These are phyloP conservation scores for Abrus pulchellus DNA, from an alignment of 306 rosid genomes.

Conservation along the genomic window DNA sequence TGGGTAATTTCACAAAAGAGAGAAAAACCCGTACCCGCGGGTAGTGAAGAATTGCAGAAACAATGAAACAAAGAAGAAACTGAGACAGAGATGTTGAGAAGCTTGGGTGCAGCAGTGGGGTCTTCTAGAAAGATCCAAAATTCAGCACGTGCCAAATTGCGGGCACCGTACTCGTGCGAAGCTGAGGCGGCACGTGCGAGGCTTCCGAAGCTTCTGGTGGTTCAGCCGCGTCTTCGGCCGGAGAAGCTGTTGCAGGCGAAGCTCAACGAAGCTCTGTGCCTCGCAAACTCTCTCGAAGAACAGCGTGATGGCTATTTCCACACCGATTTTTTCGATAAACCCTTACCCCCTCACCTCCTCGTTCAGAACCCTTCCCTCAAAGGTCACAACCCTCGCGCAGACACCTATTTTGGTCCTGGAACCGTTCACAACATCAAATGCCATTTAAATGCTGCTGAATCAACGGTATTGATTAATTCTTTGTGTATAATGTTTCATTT, in stretches of 20 bases:
- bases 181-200: slow-evolving; percentile 47
- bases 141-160: slow-evolving; percentile 30
- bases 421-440: slow-evolving; percentile 79
- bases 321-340: slow-evolving; percentile 70
- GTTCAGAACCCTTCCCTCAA: slow-evolving; percentile 83
- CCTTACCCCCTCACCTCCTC: slow-evolving; percentile 71
- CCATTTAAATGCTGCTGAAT: slow-evolving; percentile 65
- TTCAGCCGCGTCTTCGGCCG: slow-evolving; percentile 90
- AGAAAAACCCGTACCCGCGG: not conserved
- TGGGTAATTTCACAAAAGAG: not conserved
- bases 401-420: slow-evolving; percentile 84
- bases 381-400: slow-evolving; percentile 78
- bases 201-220: slow-evolving; percentile 80
- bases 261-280: slow-evolving; percentile 94
- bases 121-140: slow-evolving; percentile 47
- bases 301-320: slow-evolving; percentile 79
- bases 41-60: not conserved
- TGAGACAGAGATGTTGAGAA: slow-evolving; percentile 58
- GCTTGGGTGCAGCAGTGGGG: slow-evolving; percentile 38
- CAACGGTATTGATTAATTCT: slow-evolving; percentile 53
- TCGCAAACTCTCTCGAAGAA: slow-evolving; percentile 87
- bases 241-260: slow-evolving; percentile 71
- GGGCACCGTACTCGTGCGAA: slow-evolving; percentile 38
- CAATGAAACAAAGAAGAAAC: not conserved
- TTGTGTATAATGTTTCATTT: not conserved